phyloP scores from a whole-genome alignment of 106 monocot species.

The Chionographis japonica region DNA sequence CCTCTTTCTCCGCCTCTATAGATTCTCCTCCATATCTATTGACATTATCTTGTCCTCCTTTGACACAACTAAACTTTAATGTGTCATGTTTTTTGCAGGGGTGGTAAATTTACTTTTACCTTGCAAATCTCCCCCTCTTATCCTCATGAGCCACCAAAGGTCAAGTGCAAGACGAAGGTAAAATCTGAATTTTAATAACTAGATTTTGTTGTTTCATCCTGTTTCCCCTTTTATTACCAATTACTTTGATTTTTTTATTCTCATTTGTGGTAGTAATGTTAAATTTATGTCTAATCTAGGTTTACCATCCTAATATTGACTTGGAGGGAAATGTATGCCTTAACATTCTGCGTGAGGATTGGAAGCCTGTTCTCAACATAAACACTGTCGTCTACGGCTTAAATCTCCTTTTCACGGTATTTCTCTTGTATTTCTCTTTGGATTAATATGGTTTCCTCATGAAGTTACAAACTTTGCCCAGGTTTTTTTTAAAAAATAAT shows the following conservation, averaged over 20 bases:
- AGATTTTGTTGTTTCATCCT: neutral
- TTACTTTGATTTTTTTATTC: neutral
- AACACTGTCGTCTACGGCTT: slow-evolving; percentile 91
- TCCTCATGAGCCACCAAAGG: slow-evolving; percentile 91
- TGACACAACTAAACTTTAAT: too few relatives aligned
- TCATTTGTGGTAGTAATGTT: neutral
- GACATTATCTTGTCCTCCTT: too few relatives aligned
- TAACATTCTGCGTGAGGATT: slow-evolving; percentile 94
- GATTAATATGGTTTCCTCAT: neutral
- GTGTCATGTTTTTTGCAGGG: slow-evolving; percentile 26
- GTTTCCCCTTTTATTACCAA: neutral
- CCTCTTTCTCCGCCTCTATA: too few relatives aligned
- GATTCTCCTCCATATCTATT: too few relatives aligned
- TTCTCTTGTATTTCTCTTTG: neutral
- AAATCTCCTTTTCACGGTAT: slow-evolving; percentile 86
- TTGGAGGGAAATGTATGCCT: slow-evolving; percentile 99
- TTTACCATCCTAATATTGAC: slow-evolving; percentile 96
- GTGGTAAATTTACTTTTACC: slow-evolving; percentile 71
- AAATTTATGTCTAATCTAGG: slow-evolving; percentile 36
- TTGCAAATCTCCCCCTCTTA: slow-evolving; percentile 83
- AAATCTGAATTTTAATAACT: neutral
- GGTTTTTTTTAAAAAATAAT: too few relatives aligned
- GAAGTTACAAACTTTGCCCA: neutral
- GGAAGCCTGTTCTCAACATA: slow-evolving; percentile 96
- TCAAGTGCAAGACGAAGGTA: slow-evolving; percentile 99